Conservation (phyloP, 2,329 filamentous ascomycete genomes). For the Apiospora pterosperma region DNA sequence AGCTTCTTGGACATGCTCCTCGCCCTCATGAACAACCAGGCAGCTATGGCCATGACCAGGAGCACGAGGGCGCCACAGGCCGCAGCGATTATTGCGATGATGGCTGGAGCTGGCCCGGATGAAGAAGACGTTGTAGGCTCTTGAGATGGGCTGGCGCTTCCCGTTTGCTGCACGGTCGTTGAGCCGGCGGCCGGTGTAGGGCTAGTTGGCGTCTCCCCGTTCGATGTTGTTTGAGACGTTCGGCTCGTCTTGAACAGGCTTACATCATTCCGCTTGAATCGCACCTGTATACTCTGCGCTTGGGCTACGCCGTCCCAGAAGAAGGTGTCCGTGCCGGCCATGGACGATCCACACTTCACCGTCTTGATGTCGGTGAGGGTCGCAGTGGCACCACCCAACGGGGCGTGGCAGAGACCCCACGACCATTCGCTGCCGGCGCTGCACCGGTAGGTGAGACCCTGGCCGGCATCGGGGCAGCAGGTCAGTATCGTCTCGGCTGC, state of each 20-base stretch:
- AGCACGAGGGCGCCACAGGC: not conserved
- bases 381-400: not conserved
- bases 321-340: not conserved
- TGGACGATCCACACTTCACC: not conserved
- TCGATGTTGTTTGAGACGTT: conserved; percentile 31
- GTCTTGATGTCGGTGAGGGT: not conserved
- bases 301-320: not conserved
- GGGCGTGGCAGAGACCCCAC: not conserved
- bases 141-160: not conserved
- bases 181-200: not conserved
- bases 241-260: not conserved
- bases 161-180: not conserved
- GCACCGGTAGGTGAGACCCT: not conserved
- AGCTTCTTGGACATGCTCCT: not conserved
- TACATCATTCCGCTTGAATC: not conserved
- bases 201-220: not conserved
- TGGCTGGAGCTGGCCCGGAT: not conserved
- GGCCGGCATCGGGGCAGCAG: not conserved
- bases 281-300: not conserved
- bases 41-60: not conserved
- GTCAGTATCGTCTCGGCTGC: not conserved
- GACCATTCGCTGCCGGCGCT: not conserved
- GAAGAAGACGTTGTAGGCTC: not conserved
- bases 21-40: not conserved
- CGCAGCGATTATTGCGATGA: not conserved